Base-by-base conservation (phyloP, 2,329 filamentous ascomycete genomes). In the Calonectria pseudoturangicola region DNA sequence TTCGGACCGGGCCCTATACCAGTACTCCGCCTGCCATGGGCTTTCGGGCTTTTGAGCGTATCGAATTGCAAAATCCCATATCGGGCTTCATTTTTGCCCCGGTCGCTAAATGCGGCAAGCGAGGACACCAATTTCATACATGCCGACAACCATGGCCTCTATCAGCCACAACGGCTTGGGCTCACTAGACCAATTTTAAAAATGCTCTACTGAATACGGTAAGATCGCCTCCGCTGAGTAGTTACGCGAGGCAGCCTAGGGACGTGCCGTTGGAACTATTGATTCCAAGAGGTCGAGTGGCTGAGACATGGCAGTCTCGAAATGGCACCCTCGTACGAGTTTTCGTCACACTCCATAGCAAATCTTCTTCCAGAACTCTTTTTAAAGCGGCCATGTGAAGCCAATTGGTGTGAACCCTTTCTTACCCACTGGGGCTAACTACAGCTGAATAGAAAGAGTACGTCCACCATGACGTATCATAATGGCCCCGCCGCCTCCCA, bases 191-290 rank as follows among this genome's bases (percentile, higher is more conserved):
- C 28, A 54, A n/a, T 18, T 18, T 27, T 7, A 30, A 18, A 54
- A 18, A 28, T 54, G 25, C 18, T 3, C 2, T 21, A 18, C 27
- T 54, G 28, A n/a, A 30, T 8, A n/a, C 18, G 12, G 16, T 33
- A 54, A 21, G 28, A 43, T n/a, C 27, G 50, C 16, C 28, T 2
- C 30, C 4, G 9, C 28, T 9, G 18, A 30, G 10, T 25, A 54
- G 50, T 16, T 30, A n/a, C 28, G 28, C 50, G 28, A 33, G 50
- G 50, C 50, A 33, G 50, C 25, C 15, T 30, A 30, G 50, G 50
- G 27, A 15, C 50, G 27, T 54, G 27, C 50, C 50, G 50, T 30
- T 54, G 50, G 28, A 54, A n/a, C 50, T 54, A 54, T 54, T 18
- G 50, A 54, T 54, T 54, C 16, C 8, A 28, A 30, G 16, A 54